A percentile compares a stretch with the other conserved stretches of the same genome.
phyloP scores from a whole-genome alignment of 192 early-diverging fungal genomes.

The Coemansia sp. region DNA sequence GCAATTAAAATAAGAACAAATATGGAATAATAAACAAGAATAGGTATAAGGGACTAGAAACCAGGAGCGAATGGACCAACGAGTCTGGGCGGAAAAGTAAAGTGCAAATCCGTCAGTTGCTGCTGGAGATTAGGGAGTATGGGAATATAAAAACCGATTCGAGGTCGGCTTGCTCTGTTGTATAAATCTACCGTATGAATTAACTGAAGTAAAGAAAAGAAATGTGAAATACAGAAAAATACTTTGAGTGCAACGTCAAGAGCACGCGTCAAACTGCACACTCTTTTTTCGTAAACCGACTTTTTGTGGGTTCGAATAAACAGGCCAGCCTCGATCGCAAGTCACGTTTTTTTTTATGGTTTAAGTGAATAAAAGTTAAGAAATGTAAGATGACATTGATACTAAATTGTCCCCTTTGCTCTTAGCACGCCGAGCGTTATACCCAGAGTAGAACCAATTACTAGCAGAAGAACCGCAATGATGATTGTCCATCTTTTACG shows the following conservation, averaged over 20 bases:
- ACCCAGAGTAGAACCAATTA: constrained; percentile 9
- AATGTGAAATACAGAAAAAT: too few species aligned
- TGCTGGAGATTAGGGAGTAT: not conserved
- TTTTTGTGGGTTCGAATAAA: too few species aligned
- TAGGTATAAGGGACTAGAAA: not conserved
- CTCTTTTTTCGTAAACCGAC: too few species aligned
- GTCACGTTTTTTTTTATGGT: too few species aligned
- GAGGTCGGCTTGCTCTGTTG: not conserved
- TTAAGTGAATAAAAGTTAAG: too few species aligned
- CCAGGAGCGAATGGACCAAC: not conserved
- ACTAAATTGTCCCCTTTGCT: constrained; percentile 12
- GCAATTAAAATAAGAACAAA: not conserved
- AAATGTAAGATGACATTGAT: too few species aligned
- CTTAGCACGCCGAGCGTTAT: constrained; percentile 14
- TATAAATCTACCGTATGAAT: too few species aligned
- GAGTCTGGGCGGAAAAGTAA: not conserved
- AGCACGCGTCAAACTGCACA: too few species aligned
- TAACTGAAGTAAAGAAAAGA: too few species aligned
- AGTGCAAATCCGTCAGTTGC: not conserved
- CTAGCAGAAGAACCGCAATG: constrained; percentile 12
- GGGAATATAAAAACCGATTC: not conserved
- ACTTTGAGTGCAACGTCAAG: too few species aligned
- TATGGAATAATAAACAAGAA: not conserved
- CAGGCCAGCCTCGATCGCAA: too few species aligned
- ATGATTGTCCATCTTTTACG: constrained; percentile 17